Base-by-base conservation (phyloP, 306 rosid genomes). In the Vigna radiata region DNA sequence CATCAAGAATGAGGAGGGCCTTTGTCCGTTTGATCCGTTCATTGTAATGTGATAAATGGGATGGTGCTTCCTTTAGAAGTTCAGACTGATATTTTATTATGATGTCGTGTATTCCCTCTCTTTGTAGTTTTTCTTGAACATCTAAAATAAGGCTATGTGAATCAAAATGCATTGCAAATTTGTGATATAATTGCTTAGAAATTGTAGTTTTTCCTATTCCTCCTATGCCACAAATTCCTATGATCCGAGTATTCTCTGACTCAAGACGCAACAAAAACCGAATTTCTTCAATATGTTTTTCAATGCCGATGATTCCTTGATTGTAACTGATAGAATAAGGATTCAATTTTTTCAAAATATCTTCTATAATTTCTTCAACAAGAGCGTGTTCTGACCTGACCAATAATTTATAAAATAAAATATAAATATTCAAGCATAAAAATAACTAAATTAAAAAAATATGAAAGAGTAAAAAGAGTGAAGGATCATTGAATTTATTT, bases 141-240 rank as follows among this genome's bases (percentile, higher is more conserved):
- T 46, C 21, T 21, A 2, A 10, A 66, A 67, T 31, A 18, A 73
- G 62, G 66, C 14, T 66, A 13, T 63, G 9, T 37, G 58, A 70
- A 21, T 25, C 36, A 13, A 73, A 80, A 12, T 64, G 61, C 52
- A 19, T 0, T 6, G 69, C 41, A 8, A 80, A 39, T 10, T 46
- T 23, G 5, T 44, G 44, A 73, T 43, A 66, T 27, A 80, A 1
- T 7, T 66, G 70, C 6, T n/a, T 3, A 8, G 48, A 70, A 16
- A 80, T 54, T 19, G 84, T 73, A 19, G 79, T 73, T 13, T 73
- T 80, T 2, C 84, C 76, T 8, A 67, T 80, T 43, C 84, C 84
- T 10, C 84, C 79, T 11, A 56, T 56, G 70, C 79, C 84, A 41
- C 84, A 66, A 18, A 80, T 80, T 56, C 84, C 84, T 48, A 73